Base-by-base conservation (phyloP, 441 rosid species). In the Manihot esculenta region DNA sequence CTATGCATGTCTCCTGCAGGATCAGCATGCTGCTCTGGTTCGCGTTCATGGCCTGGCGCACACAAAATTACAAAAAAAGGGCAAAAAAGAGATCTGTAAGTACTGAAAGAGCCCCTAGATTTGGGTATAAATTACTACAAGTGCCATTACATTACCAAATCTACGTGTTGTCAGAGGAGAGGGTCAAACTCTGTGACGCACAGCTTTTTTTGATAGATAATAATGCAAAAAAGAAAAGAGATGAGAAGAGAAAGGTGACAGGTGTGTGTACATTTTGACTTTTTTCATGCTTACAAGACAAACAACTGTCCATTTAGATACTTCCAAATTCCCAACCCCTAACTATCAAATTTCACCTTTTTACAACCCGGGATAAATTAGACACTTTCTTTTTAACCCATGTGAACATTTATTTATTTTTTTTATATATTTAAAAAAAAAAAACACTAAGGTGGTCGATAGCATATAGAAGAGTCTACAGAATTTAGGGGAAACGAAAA, bases 1-100 rank as follows among this genome's bases (percentile, higher is more conserved):
- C 99, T 66, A 84, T 88, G 86, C 94, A 89, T 1, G 96, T 91
- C 85, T 95, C 99, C 72, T 92, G 99, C 27, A 95, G 79, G 66
- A 95, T 93, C 53, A 95, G 75, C 98, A 95, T 95, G 71, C 96
- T 83, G 55, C 92, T 90, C 85, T 92, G 93, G 70, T 82, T 86
- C 1, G 94, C 75, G 81, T 84, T 86, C 82, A 86, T 82, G 0
- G 91, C 87, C 99, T 94, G 89, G 66, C 42, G 9, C 42, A 7
- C 9, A 38, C 8, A 38, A 38, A 38, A 38, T 38, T 30, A 4
- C 33, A 1, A 30, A 30, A 30, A 30, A 18, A 10, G 35, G 14
- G 3, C 14, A 68, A 2, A 20, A 12, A n/a, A 61, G 23, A 68
- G 17, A 23, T 49, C 23, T 24, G 11, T 5, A 23, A 33, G 7